Evolutionary conservation across 805 yeast species (phyloP).

Genomic region (Zygosaccharomyces bailii): DNA sequence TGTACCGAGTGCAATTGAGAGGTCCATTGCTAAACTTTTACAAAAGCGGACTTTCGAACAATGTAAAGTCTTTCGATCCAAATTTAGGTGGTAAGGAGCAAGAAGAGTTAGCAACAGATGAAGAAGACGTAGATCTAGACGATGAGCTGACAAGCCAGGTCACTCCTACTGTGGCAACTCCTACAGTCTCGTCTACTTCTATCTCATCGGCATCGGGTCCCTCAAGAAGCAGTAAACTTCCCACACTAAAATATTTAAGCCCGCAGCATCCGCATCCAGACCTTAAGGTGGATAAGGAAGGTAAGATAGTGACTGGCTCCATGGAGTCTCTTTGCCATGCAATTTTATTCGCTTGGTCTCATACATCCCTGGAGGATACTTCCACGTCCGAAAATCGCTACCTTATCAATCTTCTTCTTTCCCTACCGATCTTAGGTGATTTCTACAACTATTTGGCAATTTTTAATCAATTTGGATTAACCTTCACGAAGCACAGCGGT

Average conservation of each 20-base stretch:
- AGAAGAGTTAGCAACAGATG: not conserved
- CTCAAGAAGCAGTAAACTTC: not conserved
- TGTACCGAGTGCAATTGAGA: slow-evolving; percentile 62
- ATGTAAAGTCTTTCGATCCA: slow-evolving; percentile 43
- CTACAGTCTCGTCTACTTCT: slow-evolving; percentile 1
- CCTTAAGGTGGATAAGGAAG: slow-evolving; percentile 46
- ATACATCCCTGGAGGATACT: slow-evolving; percentile 31
- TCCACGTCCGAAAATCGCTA: slow-evolving; percentile 16
- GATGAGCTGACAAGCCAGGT: slow-evolving; percentile 5
- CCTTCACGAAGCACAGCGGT: slow-evolving; percentile 33
- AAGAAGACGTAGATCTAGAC: not conserved
- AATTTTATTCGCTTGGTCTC: slow-evolving; percentile 51
- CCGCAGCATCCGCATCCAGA: slow-evolving; percentile 61
- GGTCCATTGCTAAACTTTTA: slow-evolving; percentile 65
- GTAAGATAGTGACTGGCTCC: slow-evolving; percentile 51
- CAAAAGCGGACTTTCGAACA: slow-evolving; percentile 50
- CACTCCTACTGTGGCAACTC: slow-evolving; percentile 2
- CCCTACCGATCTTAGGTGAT: slow-evolving; percentile 55
- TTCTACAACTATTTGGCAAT: slow-evolving; percentile 42
- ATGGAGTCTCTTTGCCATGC: slow-evolving; percentile 77
- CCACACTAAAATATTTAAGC: slow-evolving; percentile 36
- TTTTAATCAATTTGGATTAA: slow-evolving; percentile 43
- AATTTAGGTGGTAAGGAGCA: slow-evolving; percentile 6
- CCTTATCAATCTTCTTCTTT: slow-evolving; percentile 41
- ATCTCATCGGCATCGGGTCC: not conserved